A percentile compares a stretch with the other conserved stretches of the same genome.
phyloP scores from a whole-genome alignment of 2,329 filamentous ascomycete genomes.

The Phialocephala subalpina region DNA sequence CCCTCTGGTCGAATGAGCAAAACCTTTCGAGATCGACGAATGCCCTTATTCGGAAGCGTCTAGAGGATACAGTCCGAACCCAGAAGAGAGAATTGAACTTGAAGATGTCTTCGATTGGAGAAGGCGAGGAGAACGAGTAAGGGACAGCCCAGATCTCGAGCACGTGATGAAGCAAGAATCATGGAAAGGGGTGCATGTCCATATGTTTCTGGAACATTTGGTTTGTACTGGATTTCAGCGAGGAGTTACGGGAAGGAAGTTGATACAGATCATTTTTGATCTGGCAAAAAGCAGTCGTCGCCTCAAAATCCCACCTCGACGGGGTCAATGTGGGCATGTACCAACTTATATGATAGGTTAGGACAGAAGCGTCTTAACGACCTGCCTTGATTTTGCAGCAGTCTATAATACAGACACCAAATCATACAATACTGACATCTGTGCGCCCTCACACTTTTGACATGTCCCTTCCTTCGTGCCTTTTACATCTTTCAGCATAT shows the following conservation, averaged over 20 bases:
- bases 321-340: not conserved
- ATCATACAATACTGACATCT: conserved; percentile 12
- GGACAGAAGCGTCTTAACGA: conserved; percentile 2
- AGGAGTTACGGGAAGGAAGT: no score
- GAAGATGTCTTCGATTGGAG: conserved; percentile 54
- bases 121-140: conserved; percentile 41
- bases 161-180: no score
- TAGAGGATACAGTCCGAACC: conserved; percentile 56
- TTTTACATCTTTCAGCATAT: not conserved
- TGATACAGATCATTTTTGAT: no score
- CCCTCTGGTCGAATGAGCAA: conserved; percentile 52
- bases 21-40: conserved; percentile 54
- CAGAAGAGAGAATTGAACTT: conserved; percentile 61
- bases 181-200: no score
- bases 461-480: not conserved
- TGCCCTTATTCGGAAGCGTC: conserved; percentile 56
- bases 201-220: no score
- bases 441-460: conserved; percentile 2
- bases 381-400: conserved; percentile 4
- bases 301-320: not conserved
- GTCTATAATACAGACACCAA: conserved; percentile 25
- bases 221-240: no score
- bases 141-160: not conserved
- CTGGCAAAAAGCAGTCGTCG: no score
- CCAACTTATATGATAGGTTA: not conserved